These are phyloP conservation scores for Nasturtium officinale DNA, from an alignment of 345 rosid species.

Conservation along the genomic window DNA sequence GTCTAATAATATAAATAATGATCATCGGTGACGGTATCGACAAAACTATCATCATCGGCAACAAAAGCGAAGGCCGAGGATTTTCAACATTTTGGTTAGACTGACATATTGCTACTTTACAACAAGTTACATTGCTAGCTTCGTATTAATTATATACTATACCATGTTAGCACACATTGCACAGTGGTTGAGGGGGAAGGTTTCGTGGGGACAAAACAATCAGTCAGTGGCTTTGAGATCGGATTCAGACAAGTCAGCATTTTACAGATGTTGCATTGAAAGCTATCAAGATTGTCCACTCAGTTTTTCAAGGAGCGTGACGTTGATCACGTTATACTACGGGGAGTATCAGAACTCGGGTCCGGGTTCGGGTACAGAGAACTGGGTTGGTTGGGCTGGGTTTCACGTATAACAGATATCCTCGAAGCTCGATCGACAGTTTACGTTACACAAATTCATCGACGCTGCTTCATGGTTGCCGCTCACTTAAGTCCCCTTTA, in stretches of 20 bases:
- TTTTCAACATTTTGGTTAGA: slow-evolving; percentile 51
- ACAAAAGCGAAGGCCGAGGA: slow-evolving; percentile 62
- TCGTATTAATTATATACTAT: background rate
- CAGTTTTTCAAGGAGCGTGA: slow-evolving; percentile 58
- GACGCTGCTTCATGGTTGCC: slow-evolving; percentile 52
- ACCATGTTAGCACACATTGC: background rate
- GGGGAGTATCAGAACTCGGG: slow-evolving; percentile 58
- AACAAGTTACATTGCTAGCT: background rate
- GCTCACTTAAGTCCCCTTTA: slow-evolving; percentile 43
- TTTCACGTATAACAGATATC: slow-evolving; percentile 44
- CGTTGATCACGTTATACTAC: slow-evolving; percentile 43
- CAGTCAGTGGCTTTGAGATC: slow-evolving; percentile 68
- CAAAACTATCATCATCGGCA: slow-evolving; percentile 56
- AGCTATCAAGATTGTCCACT: slow-evolving; percentile 64
- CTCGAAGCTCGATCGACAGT: slow-evolving; percentile 46
- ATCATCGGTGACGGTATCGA: slow-evolving; percentile 66
- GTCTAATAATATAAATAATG: slow-evolving; percentile 58
- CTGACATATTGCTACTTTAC: background rate
- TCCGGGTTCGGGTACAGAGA: slow-evolving; percentile 44
- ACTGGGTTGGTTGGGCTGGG: slow-evolving; percentile 55
- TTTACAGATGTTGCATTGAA: slow-evolving; percentile 54
- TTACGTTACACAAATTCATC: slow-evolving; percentile 49
- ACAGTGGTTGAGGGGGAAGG: slow-evolving; percentile 57
- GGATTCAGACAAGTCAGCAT: slow-evolving; percentile 58
- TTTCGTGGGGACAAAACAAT: slow-evolving; percentile 51